Evolutionary conservation across 805 yeast species (phyloP).

Genomic region (Wickerhamiella sorbophila): DNA sequence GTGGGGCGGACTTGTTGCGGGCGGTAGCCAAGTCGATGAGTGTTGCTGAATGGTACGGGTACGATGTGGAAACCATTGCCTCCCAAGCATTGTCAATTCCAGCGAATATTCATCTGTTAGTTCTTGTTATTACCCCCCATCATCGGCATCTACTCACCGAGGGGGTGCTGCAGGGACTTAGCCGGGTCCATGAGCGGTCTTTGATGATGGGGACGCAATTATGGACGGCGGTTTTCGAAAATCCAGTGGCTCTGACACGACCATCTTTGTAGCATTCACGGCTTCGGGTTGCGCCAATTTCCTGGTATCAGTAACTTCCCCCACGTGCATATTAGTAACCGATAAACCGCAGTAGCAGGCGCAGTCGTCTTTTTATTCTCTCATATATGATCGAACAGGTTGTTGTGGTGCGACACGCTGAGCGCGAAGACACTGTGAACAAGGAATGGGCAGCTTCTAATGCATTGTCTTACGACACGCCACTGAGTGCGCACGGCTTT

Average conservation of each 20-base stretch:
- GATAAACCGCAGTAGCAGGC: neutral
- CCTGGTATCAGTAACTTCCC: neutral
- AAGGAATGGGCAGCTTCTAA: slow-evolving; percentile 22
- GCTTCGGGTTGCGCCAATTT: neutral
- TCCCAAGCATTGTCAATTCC: neutral
- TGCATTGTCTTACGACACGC: slow-evolving; percentile 28
- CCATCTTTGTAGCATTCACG: neutral
- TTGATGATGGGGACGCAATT: neutral
- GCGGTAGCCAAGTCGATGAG: neutral
- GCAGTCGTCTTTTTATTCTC: neutral
- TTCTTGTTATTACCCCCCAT: neutral
- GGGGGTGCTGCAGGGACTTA: neutral
- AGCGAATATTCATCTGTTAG: neutral
- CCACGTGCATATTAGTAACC: neutral
- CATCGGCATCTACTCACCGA: neutral
- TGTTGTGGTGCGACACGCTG: slow-evolving; percentile 25
- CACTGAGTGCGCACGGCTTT: slow-evolving; percentile 18
- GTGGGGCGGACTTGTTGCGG: neutral
- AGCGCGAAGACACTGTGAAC: slow-evolving; percentile 24
- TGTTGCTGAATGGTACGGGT: slow-evolving; percentile 2
- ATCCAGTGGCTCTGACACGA: neutral
- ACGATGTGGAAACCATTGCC: neutral
- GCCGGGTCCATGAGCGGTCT: neutral
- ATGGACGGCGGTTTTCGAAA: neutral
- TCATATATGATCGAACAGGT: slow-evolving; percentile 12